phyloP scores from a whole-genome alignment of 2,329 filamentous ascomycete species.

The Phialophora verrucosa region DNA sequence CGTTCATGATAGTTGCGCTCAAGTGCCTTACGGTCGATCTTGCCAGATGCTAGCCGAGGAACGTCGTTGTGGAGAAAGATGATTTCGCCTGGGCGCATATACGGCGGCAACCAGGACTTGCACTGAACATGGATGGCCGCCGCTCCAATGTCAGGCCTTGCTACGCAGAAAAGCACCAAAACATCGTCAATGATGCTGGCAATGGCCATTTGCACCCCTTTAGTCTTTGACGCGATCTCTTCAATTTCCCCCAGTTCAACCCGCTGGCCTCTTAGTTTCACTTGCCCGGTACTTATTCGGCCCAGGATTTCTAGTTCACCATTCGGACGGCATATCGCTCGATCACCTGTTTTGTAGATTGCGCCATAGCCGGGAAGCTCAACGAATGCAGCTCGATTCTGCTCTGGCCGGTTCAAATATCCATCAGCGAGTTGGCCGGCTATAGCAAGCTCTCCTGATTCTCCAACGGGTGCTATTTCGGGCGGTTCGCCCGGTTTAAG shows the following conservation, averaged over 20 bases:
- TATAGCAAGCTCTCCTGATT: constrained; percentile 79
- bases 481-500: constrained; percentile 58
- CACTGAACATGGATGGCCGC: constrained; percentile 64
- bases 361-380: constrained; percentile 66
- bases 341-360: constrained; percentile 85
- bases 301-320: constrained; percentile 83
- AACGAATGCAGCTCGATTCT: constrained; percentile 75
- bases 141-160: constrained; percentile 52
- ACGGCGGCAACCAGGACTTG: constrained; percentile 75
- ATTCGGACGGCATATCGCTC: constrained; percentile 69
- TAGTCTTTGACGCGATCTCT: constrained; percentile 67
- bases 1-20: constrained; percentile 45
- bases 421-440: constrained; percentile 82
- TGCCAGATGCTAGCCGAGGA: constrained; percentile 80
- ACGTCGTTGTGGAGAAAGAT: constrained; percentile 65
- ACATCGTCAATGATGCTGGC: constrained; percentile 70
- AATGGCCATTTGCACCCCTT: constrained; percentile 68
- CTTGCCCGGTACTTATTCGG: constrained; percentile 77
- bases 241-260: constrained; percentile 82
- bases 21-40: constrained; percentile 74
- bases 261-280: constrained; percentile 84
- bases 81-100: constrained; percentile 82
- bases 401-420: constrained; percentile 80
- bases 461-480: constrained; percentile 66
- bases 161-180: constrained; percentile 76